A percentile compares a stretch with the other conserved stretches of the same genome.
Conservation (phyloP, 1,139 yeast species). For the Yamadazyma mexicana region DNA sequence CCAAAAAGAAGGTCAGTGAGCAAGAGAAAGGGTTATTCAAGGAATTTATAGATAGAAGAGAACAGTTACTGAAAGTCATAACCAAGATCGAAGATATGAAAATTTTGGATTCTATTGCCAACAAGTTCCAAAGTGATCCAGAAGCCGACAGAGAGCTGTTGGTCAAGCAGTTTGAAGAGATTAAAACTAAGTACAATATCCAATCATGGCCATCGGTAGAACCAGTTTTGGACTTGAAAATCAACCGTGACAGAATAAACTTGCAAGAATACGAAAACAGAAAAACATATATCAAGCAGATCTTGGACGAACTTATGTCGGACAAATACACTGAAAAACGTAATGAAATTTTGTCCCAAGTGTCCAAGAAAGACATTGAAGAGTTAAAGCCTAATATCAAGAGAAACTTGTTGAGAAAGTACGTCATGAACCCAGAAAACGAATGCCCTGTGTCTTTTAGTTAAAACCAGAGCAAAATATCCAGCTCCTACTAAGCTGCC, state of each 20-base stretch:
- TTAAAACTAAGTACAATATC: conserved; percentile 55
- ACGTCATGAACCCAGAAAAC: conserved; percentile 36
- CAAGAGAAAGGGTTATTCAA: conserved; percentile 60
- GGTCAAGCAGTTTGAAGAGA: conserved; percentile 43
- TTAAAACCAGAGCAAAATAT: no score
- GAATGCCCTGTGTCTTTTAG: conserved; percentile 30
- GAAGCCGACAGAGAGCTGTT: conserved; percentile 40
- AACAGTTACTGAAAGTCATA: conserved; percentile 34
- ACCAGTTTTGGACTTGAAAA: conserved; percentile 35
- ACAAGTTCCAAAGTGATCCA: conserved; percentile 28
- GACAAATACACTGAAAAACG: conserved; percentile 27
- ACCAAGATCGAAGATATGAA: conserved; percentile 51
- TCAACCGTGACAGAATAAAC: conserved; percentile 25
- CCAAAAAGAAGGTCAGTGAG: conserved; percentile 59
- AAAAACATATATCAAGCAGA: conserved; percentile 26
- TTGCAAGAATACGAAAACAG: conserved; percentile 29
- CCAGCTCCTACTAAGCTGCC: no score
- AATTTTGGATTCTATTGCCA: conserved; percentile 42
- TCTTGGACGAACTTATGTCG: conserved; percentile 34
- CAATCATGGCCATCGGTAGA: conserved; percentile 58
- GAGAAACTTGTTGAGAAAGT: conserved; percentile 44
- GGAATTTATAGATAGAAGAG: conserved; percentile 50
- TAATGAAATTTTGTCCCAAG: conserved; percentile 23
- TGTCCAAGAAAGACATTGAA: conserved; percentile 26
- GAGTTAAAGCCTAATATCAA: conserved; percentile 27